Percentiles rank a stretch among this genome's conserved stretches.
Conservation (phyloP, 768 basidiomycete genomes). For the Rubroboletus pulcherrimus region DNA sequence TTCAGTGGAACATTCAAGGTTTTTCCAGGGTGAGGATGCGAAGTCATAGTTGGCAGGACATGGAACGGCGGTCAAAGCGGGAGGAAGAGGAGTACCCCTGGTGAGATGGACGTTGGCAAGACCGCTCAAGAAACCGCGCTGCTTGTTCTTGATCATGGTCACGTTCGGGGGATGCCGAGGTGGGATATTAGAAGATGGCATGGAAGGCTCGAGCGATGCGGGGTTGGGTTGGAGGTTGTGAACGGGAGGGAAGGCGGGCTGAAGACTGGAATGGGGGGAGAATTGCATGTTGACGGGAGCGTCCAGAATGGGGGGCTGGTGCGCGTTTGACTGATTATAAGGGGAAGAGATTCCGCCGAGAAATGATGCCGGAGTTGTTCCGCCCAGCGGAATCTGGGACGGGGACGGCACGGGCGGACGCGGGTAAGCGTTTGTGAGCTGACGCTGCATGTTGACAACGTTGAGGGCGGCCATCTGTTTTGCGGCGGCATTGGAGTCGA, state of each 20-base stretch:
- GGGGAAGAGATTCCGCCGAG: slow-evolving; percentile 54
- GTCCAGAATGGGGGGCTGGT: slow-evolving; percentile 40
- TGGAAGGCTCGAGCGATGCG: slow-evolving; percentile 45
- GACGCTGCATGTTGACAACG: slow-evolving; percentile 46
- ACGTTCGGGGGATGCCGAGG: slow-evolving; percentile 34
- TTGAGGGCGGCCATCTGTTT: slow-evolving; percentile 82
- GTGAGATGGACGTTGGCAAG: slow-evolving; percentile 59
- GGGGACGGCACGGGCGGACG: slow-evolving; percentile 38
- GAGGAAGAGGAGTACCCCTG: slow-evolving; percentile 66
- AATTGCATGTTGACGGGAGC: slow-evolving; percentile 39
- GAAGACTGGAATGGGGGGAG: slow-evolving; percentile 41
- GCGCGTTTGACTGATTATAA: slow-evolving; percentile 28
- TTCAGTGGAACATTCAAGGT: slow-evolving; percentile 58
- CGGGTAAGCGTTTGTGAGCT: slow-evolving; percentile 56
- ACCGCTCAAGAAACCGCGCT: slow-evolving; percentile 54
- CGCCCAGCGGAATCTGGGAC: slow-evolving; percentile 37
- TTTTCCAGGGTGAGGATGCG: slow-evolving; percentile 57
- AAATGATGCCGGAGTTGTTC: slow-evolving; percentile 66
- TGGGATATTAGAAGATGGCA: slow-evolving; percentile 36
- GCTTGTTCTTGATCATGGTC: slow-evolving; percentile 48
- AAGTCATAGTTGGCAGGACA: slow-evolving; percentile 60
- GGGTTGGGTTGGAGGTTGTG: slow-evolving; percentile 31
- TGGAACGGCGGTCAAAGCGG: slow-evolving; percentile 61
- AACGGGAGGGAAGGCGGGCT: slow-evolving; percentile 41
- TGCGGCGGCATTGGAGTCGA: slow-evolving; percentile 64